phyloP scores from a whole-genome alignment of 306 rosid genomes.

The Trifolium fragiferum region DNA sequence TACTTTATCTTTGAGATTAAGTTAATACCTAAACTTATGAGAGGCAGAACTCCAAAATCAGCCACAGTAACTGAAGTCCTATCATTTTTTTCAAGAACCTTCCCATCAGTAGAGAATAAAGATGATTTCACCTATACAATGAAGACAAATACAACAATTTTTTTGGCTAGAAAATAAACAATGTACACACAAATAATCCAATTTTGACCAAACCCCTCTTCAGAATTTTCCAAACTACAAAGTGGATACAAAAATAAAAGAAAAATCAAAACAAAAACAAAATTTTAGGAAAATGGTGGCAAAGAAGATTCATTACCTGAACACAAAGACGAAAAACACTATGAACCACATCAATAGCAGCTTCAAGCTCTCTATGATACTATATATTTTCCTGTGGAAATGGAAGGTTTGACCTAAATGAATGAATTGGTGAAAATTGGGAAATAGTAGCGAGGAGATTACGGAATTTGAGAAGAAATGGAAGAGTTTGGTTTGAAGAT shows the following conservation, averaged over 20 bases:
- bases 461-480: neutral
- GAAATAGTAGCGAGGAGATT: neutral
- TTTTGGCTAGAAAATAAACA: neutral
- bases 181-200: neutral
- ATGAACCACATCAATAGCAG: slow-evolving; percentile 71
- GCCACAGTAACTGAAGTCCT: slow-evolving; percentile 89
- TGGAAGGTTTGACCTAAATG: slow-evolving; percentile 61
- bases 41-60: slow-evolving; percentile 94
- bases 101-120: slow-evolving; percentile 51
- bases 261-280: neutral
- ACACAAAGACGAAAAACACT: slow-evolving; percentile 72
- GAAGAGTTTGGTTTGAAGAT: neutral
- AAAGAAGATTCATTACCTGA: slow-evolving; percentile 49
- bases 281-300: no score
- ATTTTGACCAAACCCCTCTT: slow-evolving; percentile 8
- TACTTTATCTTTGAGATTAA: neutral
- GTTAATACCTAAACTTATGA: slow-evolving; percentile 85
- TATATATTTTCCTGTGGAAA: slow-evolving; percentile 55
- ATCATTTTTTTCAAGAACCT: slow-evolving; percentile 66
- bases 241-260: neutral
- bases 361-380: slow-evolving; percentile 70
- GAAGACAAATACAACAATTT: slow-evolving; percentile 6
- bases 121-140: slow-evolving; percentile 69
- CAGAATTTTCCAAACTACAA: neutral
- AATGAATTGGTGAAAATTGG: neutral